phyloP scores from a whole-genome alignment of 1,139 yeast species.

The Lodderomyces pseudojiufengensis region DNA sequence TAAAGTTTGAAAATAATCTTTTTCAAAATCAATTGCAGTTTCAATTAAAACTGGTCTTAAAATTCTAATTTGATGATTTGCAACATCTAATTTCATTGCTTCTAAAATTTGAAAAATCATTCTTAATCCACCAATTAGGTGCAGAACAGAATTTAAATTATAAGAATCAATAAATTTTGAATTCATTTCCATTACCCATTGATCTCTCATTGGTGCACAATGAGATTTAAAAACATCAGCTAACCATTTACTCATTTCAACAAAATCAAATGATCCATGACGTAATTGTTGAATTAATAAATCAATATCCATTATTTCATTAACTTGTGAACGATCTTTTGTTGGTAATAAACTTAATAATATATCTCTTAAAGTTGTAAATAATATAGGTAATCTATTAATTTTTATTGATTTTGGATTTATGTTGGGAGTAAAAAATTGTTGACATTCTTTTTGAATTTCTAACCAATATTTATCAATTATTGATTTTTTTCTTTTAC shows the following conservation, averaged over 20 bases:
- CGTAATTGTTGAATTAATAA: slow-evolving; percentile 71
- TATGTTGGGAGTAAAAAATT: slow-evolving; percentile 25
- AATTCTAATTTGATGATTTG: slow-evolving; percentile 88
- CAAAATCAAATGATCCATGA: slow-evolving; percentile 66
- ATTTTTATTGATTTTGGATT: slow-evolving; percentile 23
- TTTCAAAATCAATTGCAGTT: slow-evolving; percentile 89
- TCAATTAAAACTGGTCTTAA: slow-evolving; percentile 81
- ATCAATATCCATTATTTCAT: slow-evolving; percentile 75
- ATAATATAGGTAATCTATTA: slow-evolving; percentile 62
- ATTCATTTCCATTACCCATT: slow-evolving; percentile 85
- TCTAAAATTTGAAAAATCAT: slow-evolving; percentile 81
- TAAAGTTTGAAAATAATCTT: slow-evolving; percentile 76
- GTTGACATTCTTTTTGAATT: slow-evolving; percentile 59
- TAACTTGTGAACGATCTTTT: slow-evolving; percentile 67
- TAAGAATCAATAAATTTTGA: slow-evolving; percentile 63
- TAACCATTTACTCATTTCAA: slow-evolving; percentile 66
- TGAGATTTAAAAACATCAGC: slow-evolving; percentile 70
- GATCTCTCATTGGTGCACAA: slow-evolving; percentile 95
- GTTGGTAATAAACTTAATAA: slow-evolving; percentile 72
- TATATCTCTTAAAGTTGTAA: slow-evolving; percentile 74
- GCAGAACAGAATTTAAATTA: slow-evolving; percentile 46
- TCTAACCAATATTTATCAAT: slow-evolving; percentile 85
- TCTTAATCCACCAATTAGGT: slow-evolving; percentile 73
- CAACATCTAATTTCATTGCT: slow-evolving; percentile 95
- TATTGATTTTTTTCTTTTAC: slow-evolving; percentile 67